Evolutionary conservation across 306 rosid genomes (phyloP).

Genomic region (Lathyrus tuberosus): DNA sequence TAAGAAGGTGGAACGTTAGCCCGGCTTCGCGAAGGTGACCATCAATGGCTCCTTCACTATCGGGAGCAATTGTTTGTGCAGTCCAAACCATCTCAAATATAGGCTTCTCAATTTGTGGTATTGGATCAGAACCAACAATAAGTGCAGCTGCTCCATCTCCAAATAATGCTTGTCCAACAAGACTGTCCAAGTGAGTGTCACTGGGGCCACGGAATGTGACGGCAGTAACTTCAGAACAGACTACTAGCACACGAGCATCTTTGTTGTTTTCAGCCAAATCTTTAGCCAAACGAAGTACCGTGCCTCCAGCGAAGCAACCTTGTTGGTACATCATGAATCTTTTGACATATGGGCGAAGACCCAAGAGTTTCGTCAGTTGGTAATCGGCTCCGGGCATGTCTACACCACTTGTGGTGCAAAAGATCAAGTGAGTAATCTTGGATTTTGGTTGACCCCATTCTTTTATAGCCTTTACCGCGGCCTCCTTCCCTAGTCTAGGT

Average conservation of each 20-base stretch:
- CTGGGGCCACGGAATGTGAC: too few species aligned
- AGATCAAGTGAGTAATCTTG: constrained; percentile 69
- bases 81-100: too few species aligned
- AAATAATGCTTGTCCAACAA: too few species aligned
- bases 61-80: too few species aligned
- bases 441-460: constrained; percentile 64
- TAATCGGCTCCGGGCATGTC: constrained; percentile 83
- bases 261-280: constrained; percentile 50
- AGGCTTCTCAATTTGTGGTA: too few species aligned
- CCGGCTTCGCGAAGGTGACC: too few species aligned
- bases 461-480: constrained; percentile 58
- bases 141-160: too few species aligned
- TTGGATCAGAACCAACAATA: too few species aligned
- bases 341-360: constrained; percentile 65
- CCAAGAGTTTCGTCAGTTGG: constrained; percentile 74
- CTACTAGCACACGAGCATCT: constrained; percentile 42
- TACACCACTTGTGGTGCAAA: constrained; percentile 76
- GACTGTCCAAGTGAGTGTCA: too few species aligned
- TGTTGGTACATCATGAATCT: constrained; percentile 79
- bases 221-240: too few species aligned
- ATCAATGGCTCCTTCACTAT: too few species aligned
- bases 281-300: constrained; percentile 44
- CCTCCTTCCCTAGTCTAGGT: constrained; percentile 71
- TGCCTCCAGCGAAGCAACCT: constrained; percentile 47
- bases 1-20: too few species aligned